phyloP scores from a whole-genome alignment of 2,329 filamentous ascomycete genomes.

The Colletotrichum sp. region DNA sequence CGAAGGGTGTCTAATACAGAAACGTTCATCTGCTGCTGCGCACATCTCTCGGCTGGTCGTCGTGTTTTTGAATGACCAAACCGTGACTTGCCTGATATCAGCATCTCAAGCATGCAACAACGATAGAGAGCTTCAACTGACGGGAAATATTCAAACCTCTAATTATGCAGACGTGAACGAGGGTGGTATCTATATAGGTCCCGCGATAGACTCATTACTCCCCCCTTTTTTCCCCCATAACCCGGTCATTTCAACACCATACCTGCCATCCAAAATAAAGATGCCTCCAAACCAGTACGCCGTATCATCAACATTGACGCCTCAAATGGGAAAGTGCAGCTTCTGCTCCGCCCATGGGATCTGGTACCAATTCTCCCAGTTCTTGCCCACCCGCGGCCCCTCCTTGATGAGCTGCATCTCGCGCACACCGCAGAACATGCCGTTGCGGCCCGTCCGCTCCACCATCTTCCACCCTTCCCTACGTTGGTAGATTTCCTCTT shows the following conservation, averaged over 20 bases:
- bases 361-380: conserved; percentile 17
- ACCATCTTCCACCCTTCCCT: conserved; percentile 44
- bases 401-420: conserved; percentile 47
- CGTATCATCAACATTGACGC: neutral
- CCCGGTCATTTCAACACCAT: neutral
- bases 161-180: neutral
- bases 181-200: conserved; percentile 4
- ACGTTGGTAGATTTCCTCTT: conserved; percentile 53
- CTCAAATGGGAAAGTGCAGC: conserved; percentile 10
- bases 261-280: neutral
- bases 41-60: neutral
- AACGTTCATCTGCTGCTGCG: neutral
- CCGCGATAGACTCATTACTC: neutral
- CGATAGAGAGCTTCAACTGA: neutral
- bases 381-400: conserved; percentile 10
- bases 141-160: neutral
- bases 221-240: neutral
- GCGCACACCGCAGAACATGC: conserved; percentile 60
- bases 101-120: neutral
- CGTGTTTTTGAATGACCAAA: neutral
- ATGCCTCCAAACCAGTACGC: neutral
- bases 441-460: conserved; percentile 50
- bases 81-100: accelerated
- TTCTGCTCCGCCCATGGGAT: conserved; percentile 12
- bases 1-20: neutral